Percentiles rank a stretch among this genome's conserved stretches.
These are phyloP conservation scores for Mortierella antarctica DNA, from an alignment of 192 early-diverging fungal genomes.

Conservation along the genomic window DNA sequence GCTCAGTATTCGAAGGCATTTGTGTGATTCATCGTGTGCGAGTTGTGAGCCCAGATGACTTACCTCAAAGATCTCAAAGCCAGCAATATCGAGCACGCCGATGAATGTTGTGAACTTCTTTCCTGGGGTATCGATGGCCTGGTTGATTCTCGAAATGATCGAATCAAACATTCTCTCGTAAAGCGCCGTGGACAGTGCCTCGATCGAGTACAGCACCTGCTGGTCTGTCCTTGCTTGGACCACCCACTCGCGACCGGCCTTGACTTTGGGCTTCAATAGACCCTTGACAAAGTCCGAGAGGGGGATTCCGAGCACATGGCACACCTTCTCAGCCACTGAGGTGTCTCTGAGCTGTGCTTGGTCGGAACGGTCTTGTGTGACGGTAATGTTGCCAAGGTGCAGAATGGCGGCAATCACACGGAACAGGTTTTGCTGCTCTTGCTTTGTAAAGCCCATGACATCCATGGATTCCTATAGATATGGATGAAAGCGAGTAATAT, in stretches of 20 bases:
- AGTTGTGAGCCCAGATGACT: not conserved
- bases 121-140: conserved; percentile 71
- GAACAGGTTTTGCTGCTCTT: conserved; percentile 87
- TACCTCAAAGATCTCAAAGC: conserved; percentile 98
- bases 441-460: conserved; percentile 80
- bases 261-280: conserved; percentile 89
- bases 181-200: conserved; percentile 89
- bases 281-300: conserved; percentile 88
- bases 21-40: not conserved
- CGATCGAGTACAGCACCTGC: conserved; percentile 89
- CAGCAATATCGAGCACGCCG: conserved; percentile 98
- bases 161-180: conserved; percentile 98
- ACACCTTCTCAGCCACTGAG: conserved; percentile 85
- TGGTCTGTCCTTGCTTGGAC: conserved; percentile 86
- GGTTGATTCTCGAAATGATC: conserved; percentile 91
- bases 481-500: not conserved
- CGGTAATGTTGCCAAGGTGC: conserved; percentile 93
- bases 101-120: conserved; percentile 87
- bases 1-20: not conserved
- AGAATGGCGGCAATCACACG: conserved; percentile 87
- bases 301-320: conserved; percentile 93
- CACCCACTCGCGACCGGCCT: conserved; percentile 97
- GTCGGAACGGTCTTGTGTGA: conserved; percentile 83
- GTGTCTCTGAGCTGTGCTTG: conserved; percentile 86
- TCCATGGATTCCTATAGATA: conserved; percentile 76